phyloP scores from a whole-genome alignment of 1,139 yeast species.

The Debaryomyces coudertii region DNA sequence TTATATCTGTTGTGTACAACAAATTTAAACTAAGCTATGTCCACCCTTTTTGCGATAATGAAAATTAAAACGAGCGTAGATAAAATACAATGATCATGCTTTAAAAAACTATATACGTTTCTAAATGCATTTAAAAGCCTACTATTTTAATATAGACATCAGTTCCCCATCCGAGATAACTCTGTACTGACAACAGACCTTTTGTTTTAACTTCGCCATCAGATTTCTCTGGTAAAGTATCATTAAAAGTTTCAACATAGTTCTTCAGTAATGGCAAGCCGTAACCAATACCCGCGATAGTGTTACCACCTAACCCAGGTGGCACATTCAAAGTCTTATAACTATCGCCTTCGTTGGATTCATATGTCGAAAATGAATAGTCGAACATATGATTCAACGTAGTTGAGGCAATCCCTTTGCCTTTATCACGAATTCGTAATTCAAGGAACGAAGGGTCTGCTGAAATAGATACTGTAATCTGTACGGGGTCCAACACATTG shows the following conservation, averaged over 20 bases:
- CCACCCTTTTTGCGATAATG: constrained; percentile 1
- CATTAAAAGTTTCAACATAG: constrained; percentile 50
- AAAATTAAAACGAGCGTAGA: neutral
- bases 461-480: constrained; percentile 66
- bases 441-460: constrained; percentile 49
- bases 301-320: constrained; percentile 71
- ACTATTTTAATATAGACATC: constrained; percentile 44
- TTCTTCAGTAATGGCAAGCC: constrained; percentile 83
- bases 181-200: constrained; percentile 79
- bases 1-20: neutral
- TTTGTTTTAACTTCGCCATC: constrained; percentile 25
- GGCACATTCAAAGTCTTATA: constrained; percentile 65
- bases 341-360: constrained; percentile 59
- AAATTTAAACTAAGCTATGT: neutral
- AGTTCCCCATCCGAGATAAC: constrained; percentile 82
- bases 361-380: constrained; percentile 82
- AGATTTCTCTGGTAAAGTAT: constrained; percentile 26
- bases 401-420: constrained; percentile 81
- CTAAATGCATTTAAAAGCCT: constrained; percentile 7
- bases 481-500: constrained; percentile 59
- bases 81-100: neutral
- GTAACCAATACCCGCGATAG: constrained; percentile 95
- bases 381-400: constrained; percentile 72
- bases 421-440: constrained; percentile 79
- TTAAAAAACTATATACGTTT: neutral